These are phyloP conservation scores for Nothophoma quercina DNA, from an alignment of 2,329 filamentous ascomycete species.

Conservation along the genomic window DNA sequence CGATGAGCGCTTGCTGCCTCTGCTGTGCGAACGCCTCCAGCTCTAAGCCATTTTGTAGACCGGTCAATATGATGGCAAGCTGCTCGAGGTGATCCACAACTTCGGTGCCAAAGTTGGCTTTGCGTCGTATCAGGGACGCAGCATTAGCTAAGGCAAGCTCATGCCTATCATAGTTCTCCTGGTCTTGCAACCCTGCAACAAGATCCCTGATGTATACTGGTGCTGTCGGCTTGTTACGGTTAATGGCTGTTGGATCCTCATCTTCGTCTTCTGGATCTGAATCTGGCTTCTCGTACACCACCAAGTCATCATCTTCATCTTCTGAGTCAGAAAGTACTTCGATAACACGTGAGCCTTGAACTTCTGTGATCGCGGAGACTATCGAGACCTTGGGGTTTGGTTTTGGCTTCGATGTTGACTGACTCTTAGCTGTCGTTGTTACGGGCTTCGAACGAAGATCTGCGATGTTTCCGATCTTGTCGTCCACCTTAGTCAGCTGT, in stretches of 20 bases:
- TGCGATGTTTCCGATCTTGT: slow-evolving; percentile 63
- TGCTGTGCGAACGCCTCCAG: slow-evolving; percentile 75
- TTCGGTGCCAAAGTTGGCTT: slow-evolving; percentile 87
- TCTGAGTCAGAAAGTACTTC: slow-evolving; percentile 60
- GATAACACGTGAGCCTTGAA: slow-evolving; percentile 56
- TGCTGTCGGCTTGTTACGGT: slow-evolving; percentile 79
- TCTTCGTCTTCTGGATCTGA: slow-evolving; percentile 91
- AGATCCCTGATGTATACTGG: slow-evolving; percentile 93
- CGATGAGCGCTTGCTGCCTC: slow-evolving; percentile 81
- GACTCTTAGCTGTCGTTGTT: neutral
- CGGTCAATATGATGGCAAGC: slow-evolving; percentile 76
- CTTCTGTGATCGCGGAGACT: slow-evolving; percentile 27
- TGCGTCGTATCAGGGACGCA: slow-evolving; percentile 82
- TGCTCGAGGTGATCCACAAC: slow-evolving; percentile 84
- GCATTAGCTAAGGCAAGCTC: slow-evolving; percentile 80
- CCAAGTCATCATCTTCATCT: slow-evolving; percentile 68
- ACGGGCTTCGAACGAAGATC: slow-evolving; percentile 21
- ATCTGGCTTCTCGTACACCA: slow-evolving; percentile 83
- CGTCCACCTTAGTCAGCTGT: slow-evolving; percentile 67
- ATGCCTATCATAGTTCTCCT: slow-evolving; percentile 84
- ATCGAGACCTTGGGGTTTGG: slow-evolving; percentile 16
- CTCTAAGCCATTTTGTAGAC: slow-evolving; percentile 85
- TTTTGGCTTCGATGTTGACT: slow-evolving; percentile 16
- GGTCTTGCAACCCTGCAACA: slow-evolving; percentile 78
- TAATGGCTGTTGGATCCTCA: slow-evolving; percentile 87